phyloP scores from a whole-genome alignment of 495 filamentous ascomycete species.

The Ramalina peruviana region DNA sequence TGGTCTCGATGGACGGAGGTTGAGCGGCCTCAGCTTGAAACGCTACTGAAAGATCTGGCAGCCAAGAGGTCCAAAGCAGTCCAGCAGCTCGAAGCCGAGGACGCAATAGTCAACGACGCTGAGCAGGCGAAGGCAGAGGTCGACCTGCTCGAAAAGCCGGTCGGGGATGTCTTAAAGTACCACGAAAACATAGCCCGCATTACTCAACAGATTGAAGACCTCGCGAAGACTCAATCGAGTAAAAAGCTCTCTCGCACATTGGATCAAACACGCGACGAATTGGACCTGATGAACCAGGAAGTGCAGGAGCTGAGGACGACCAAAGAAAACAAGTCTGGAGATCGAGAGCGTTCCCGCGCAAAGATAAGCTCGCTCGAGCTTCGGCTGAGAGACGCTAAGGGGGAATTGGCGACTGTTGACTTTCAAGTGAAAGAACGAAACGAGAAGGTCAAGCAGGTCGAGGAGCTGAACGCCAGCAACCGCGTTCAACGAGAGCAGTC shows the following conservation, averaged over 20 bases:
- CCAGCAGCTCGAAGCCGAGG: constrained; percentile 56
- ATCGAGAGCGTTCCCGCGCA: constrained; percentile 57
- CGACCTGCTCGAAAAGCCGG: constrained; percentile 60
- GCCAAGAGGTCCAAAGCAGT: constrained; percentile 45
- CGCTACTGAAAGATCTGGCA: constrained; percentile 42
- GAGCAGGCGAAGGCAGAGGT: constrained; percentile 55
- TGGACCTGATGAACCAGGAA: constrained; percentile 53
- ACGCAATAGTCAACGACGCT: constrained; percentile 49
- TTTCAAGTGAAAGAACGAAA: constrained; percentile 69
- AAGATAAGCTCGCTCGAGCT: constrained; percentile 57
- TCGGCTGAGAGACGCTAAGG: constrained; percentile 51
- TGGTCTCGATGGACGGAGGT: constrained; percentile 50
- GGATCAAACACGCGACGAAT: constrained; percentile 72
- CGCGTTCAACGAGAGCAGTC: constrained; percentile 52
- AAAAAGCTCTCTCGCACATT: constrained; percentile 47
- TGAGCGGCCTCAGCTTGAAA: constrained; percentile 56
- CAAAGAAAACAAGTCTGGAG: constrained; percentile 46
- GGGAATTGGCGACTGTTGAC: constrained; percentile 51
- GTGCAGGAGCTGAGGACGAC: constrained; percentile 44
- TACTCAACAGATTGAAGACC: constrained; percentile 53
- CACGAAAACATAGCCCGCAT: constrained; percentile 54
- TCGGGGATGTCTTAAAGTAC: constrained; percentile 60
- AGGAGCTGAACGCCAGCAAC: constrained; percentile 55
- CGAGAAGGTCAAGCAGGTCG: constrained; percentile 49
- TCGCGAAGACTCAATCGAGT: constrained; percentile 57